phyloP scores from a whole-genome alignment of 371 early-diverging fungal genomes.

The Mucor lusitanicus region DNA sequence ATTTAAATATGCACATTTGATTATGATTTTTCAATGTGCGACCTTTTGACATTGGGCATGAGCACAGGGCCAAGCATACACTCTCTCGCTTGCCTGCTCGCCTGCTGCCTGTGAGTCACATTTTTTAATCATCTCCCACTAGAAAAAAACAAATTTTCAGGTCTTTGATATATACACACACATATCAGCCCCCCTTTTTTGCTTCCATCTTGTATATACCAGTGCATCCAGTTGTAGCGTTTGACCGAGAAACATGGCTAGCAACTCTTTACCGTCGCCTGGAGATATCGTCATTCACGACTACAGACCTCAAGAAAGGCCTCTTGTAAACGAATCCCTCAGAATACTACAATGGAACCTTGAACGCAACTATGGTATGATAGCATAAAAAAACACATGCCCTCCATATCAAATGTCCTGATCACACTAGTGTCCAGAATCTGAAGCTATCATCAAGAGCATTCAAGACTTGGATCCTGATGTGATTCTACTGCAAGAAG shows the following conservation, averaged over 20 bases:
- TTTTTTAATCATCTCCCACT: not conserved
- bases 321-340: conserved; percentile 5
- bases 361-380: conserved; percentile 69
- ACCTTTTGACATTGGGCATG: not conserved
- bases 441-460: conserved; percentile 57
- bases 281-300: conserved; percentile 55
- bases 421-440: conserved; percentile 28
- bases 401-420: too few species aligned
- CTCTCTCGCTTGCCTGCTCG: not conserved
- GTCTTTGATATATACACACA: not conserved
- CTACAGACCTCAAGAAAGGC: conserved; percentile 26
- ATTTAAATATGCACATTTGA: conserved; percentile 1
- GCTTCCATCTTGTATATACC: not conserved
- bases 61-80: not conserved
- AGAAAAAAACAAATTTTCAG: not conserved
- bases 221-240: too few species aligned
- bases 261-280: conserved; percentile 21
- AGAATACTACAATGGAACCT: conserved; percentile 71
- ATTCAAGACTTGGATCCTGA: conserved; percentile 66
- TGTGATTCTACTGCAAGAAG: conserved; percentile 68
- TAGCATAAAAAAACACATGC: not conserved
- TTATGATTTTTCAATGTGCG: not conserved
- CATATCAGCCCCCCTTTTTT: not conserved
- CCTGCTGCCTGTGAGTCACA: not conserved
- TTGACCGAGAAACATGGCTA: not conserved